These are phyloP conservation scores for Anthoceros angustus DNA, from an alignment of 225 moss, liverwort and hornwort genomes.

Conservation along the genomic window DNA sequence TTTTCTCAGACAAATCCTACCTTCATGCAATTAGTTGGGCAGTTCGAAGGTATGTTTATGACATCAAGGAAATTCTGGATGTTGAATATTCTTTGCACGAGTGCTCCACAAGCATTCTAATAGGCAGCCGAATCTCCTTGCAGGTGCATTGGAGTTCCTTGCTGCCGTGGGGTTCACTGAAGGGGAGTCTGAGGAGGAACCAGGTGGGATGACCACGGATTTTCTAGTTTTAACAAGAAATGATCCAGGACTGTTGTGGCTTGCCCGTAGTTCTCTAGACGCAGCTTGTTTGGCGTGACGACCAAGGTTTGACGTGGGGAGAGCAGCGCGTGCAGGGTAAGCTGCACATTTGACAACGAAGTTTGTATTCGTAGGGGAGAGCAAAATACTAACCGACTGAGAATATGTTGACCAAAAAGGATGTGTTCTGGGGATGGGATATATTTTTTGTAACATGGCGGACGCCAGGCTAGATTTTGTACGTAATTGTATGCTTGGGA, in stretches of 20 bases:
- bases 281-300: background rate
- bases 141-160: slow-evolving; percentile 41
- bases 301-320: no score
- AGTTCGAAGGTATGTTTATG: slow-evolving; percentile 31
- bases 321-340: no score
- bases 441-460: no score
- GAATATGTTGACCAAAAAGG: no score
- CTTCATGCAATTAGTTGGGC: slow-evolving; percentile 27
- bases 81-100: background rate
- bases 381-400: no score
- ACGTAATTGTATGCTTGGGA: no score
- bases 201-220: slow-evolving; percentile 8
- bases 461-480: no score
- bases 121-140: background rate
- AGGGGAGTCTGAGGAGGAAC: slow-evolving; percentile 7
- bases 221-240: slow-evolving; percentile 20
- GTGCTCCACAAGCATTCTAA: background rate
- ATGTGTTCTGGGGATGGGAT: no score
- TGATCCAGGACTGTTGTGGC: slow-evolving; percentile 35
- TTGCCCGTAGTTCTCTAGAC: slow-evolving; percentile 22
- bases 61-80: background rate
- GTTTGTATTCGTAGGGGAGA: no score
- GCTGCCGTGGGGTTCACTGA: slow-evolving; percentile 32
- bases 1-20: slow-evolving; percentile 30
- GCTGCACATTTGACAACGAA: no score